phyloP scores from a whole-genome alignment of 2,329 filamentous ascomycete species.

The Leptodontidium sp. region DNA sequence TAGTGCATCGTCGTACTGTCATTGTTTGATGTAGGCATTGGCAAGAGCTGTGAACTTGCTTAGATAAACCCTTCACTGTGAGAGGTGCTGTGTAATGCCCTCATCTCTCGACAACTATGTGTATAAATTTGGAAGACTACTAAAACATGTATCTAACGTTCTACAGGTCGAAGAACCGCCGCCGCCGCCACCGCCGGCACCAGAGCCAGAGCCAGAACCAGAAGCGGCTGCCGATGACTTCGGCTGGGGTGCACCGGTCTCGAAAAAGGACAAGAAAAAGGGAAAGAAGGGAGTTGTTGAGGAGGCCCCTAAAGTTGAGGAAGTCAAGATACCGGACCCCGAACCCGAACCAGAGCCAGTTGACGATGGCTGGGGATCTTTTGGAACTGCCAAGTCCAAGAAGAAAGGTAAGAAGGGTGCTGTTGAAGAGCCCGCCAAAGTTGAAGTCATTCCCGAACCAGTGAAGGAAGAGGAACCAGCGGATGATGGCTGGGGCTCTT shows the following conservation, averaged over 20 bases:
- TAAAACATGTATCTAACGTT: conserved; percentile 33
- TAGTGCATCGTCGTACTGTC: conserved; percentile 1
- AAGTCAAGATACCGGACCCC: conserved; percentile 43
- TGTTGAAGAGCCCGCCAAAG: conserved; percentile 26
- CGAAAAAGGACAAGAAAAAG: conserved; percentile 54
- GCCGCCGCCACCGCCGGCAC: conserved; percentile 35
- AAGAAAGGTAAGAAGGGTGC: conserved; percentile 52
- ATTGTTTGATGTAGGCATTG: conserved; percentile 32
- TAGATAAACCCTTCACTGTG: too few species aligned
- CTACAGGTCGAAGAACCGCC: conserved; percentile 16
- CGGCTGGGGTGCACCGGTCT: conserved; percentile 47
- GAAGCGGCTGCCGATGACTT: conserved; percentile 41
- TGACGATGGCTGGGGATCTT: conserved; percentile 59
- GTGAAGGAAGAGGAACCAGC: conserved; percentile 33
- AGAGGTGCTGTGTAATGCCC: too few species aligned
- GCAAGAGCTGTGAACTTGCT: conserved; percentile 30
- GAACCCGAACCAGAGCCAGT: conserved; percentile 34
- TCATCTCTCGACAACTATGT: too few species aligned
- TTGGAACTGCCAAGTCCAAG: conserved; percentile 52
- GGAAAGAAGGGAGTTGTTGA: conserved; percentile 47
- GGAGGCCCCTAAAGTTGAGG: conserved; percentile 46
- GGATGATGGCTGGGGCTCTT: conserved; percentile 47
- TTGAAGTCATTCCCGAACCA: too few species aligned
- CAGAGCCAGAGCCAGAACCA: conserved; percentile 43
- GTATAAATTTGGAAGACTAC: not conserved